phyloP scores from a whole-genome alignment of 306 rosid genomes.

The Lotus japonicus region DNA sequence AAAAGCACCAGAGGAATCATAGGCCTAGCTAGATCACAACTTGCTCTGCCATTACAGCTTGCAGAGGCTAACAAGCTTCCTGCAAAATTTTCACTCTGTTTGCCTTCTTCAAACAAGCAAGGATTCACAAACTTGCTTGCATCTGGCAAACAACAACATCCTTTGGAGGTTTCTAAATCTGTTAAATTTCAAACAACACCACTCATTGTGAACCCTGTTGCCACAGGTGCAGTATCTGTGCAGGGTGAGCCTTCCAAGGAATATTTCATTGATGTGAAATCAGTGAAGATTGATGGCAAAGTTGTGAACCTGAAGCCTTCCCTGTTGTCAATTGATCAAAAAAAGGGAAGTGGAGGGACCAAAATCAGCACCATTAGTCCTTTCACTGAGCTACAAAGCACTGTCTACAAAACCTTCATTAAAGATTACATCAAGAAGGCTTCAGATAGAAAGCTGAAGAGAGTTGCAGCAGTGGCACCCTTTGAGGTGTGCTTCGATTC shows the following conservation, averaged over 20 bases:
- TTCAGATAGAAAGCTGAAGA: conserved; percentile 18
- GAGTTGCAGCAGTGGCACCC: conserved; percentile 29
- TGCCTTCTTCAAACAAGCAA: conserved; percentile 15
- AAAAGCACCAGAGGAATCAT: conserved; percentile 8
- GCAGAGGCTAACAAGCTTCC: neutral
- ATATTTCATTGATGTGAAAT: conserved; percentile 30
- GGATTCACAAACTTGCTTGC: conserved; percentile 21
- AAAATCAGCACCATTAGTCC: conserved; percentile 26
- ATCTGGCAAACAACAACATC: neutral
- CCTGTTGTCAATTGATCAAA: conserved; percentile 14
- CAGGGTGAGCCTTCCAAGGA: conserved; percentile 18
- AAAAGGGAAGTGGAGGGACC: conserved; percentile 29
- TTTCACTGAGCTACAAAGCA: conserved; percentile 20
- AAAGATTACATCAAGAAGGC: conserved; percentile 26
- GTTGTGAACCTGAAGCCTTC: conserved; percentile 29
- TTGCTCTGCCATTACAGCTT: neutral
- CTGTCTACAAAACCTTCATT: conserved; percentile 25
- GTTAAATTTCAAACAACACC: conserved; percentile 8
- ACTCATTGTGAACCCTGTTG: neutral
- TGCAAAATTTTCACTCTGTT: conserved; percentile 8
- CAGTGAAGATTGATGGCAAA: conserved; percentile 26
- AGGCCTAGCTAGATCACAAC: conserved; percentile 4
- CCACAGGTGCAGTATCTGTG: neutral
- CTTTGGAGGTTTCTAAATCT: neutral
- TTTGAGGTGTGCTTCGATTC: conserved; percentile 35